These are phyloP conservation scores for Exserohilum rostratum DNA, from an alignment of 2,329 filamentous ascomycete species.

Conservation along the genomic window DNA sequence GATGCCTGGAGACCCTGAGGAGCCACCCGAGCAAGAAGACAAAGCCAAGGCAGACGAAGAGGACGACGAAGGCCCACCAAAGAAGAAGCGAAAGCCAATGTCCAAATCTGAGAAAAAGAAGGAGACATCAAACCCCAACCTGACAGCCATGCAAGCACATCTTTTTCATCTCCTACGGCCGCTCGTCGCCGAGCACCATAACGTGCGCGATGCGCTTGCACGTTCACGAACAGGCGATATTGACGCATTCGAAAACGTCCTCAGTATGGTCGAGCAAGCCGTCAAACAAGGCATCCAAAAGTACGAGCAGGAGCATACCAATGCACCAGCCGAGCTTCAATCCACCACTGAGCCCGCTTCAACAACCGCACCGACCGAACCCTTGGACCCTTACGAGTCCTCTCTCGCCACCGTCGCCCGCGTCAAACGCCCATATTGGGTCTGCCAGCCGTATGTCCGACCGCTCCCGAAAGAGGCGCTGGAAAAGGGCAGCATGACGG, in stretches of 20 bases:
- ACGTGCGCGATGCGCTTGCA: conserved; percentile 85
- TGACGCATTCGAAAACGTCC: conserved; percentile 74
- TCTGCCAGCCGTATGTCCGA: conserved; percentile 84
- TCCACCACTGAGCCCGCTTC: background rate
- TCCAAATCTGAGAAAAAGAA: conserved; percentile 55
- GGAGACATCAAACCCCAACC: conserved; percentile 65
- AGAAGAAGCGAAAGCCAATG: conserved; percentile 44
- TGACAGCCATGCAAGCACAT: conserved; percentile 85
- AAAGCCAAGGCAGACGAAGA: conserved; percentile 17
- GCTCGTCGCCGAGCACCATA: conserved; percentile 77
- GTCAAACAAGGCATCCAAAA: conserved; percentile 75
- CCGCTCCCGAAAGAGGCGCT: conserved; percentile 87
- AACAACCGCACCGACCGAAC: background rate
- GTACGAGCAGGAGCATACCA: conserved; percentile 56
- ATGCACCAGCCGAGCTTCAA: conserved; percentile 1
- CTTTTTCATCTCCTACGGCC: conserved; percentile 90
- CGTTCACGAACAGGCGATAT: conserved; percentile 72
- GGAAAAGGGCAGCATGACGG: conserved; percentile 75
- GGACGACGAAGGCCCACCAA: conserved; percentile 40
- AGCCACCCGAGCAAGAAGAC: conserved; percentile 45
- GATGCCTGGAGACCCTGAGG: conserved; percentile 60
- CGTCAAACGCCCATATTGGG: conserved; percentile 86
- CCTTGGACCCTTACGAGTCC: conserved; percentile 56
- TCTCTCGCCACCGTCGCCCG: conserved; percentile 69
- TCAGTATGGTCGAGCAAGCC: conserved; percentile 75